A percentile compares a stretch with the other conserved stretches of the same genome.
Conservation (phyloP, 1,284 basidiomycete genomes). For the Naganishia cerealis region DNA sequence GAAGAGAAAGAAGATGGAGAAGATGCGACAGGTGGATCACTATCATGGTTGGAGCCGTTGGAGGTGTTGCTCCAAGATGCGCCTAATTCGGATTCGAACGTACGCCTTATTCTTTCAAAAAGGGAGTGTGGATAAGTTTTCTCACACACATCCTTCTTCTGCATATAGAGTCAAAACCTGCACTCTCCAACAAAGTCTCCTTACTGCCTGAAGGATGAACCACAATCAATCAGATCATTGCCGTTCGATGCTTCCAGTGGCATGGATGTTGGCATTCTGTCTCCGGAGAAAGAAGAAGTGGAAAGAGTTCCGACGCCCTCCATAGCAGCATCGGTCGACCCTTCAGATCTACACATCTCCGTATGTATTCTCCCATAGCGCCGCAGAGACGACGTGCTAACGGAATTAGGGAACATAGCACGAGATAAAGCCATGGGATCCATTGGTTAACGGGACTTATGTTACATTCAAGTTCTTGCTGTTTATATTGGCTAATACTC, state of each 20-base stretch:
- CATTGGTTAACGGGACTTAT: background rate
- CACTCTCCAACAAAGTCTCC: background rate
- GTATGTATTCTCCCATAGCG: background rate
- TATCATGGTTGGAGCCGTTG: background rate
- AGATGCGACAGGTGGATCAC: background rate
- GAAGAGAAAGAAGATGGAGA: background rate
- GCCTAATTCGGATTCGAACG: background rate
- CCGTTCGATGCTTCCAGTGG: background rate
- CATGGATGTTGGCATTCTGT: constrained; percentile 3
- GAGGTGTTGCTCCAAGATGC: background rate
- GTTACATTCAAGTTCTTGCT: constrained; percentile 24
- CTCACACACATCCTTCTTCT: background rate
- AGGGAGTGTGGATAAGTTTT: background rate
- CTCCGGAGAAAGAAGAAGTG: background rate
- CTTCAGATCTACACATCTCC: constrained; percentile 5
- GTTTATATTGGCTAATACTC: constrained; percentile 7
- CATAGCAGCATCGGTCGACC: background rate
- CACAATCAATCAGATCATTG: background rate
- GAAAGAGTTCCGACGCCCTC: background rate
- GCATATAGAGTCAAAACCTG: background rate
- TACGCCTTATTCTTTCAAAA: background rate
- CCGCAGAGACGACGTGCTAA: background rate
- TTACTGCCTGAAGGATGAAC: background rate
- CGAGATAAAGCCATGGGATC: constrained; percentile 10
- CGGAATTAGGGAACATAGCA: background rate